Percentiles rank a stretch among this genome's conserved stretches.
Conservation (phyloP, 2,329 filamentous ascomycete species). For the Diplodia sapinea region DNA sequence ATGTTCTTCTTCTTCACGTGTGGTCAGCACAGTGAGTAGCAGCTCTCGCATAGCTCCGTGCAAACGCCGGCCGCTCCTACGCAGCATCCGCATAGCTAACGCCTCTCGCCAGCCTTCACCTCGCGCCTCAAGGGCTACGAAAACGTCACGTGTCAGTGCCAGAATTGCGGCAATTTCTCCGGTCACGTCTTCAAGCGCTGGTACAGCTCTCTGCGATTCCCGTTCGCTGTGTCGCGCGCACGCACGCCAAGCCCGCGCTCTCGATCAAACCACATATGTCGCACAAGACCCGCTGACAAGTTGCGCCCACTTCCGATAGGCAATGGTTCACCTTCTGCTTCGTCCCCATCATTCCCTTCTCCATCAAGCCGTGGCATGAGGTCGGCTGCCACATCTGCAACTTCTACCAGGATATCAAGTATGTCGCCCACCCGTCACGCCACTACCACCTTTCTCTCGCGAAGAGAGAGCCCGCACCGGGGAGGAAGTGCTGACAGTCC, state of each 20-base stretch:
- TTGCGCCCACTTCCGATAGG: conserved; percentile 37
- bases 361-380: conserved; percentile 62
- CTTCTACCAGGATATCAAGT: conserved; percentile 68
- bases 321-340: conserved; percentile 82
- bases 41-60: background rate
- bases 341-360: conserved; percentile 74
- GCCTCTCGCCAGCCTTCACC: conserved; percentile 51
- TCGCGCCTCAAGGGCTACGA: conserved; percentile 55
- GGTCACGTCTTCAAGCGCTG: conserved; percentile 55
- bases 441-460: background rate
- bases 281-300: conserved; percentile 15
- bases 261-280: background rate
- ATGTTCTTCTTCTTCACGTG: conserved; percentile 60
- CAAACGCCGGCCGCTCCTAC: no score
- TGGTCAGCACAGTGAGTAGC: conserved; percentile 54
- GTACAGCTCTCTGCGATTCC: conserved; percentile 36
- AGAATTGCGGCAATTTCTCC: conserved; percentile 58
- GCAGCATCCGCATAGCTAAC: background rate
- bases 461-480: no score
- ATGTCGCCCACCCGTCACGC: conserved; percentile 8
- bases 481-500: background rate
- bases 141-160: conserved; percentile 57
- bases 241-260: background rate
- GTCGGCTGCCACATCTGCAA: conserved; percentile 77
- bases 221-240: background rate